Conservation (phyloP, 192 early-diverging fungal genomes). For the Coemansia sp. region DNA sequence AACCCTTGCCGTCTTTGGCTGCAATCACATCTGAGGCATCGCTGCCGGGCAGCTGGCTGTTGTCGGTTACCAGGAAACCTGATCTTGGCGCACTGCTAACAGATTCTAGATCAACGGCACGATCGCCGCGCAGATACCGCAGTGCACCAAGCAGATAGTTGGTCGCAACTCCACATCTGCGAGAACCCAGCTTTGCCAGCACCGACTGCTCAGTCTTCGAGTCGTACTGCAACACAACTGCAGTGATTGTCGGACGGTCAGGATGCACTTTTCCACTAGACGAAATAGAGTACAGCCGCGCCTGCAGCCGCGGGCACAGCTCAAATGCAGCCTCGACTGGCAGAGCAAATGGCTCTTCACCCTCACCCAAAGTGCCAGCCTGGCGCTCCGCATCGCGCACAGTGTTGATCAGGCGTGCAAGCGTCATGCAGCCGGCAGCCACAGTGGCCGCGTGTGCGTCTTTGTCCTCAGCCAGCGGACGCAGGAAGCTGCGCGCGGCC, state of each 20-base stretch:
- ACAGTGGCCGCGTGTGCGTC: conserved; percentile 65
- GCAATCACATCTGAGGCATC: conserved; percentile 28
- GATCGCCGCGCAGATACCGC: conserved; percentile 44
- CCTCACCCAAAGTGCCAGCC: conserved; percentile 18
- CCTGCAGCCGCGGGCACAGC: conserved; percentile 75
- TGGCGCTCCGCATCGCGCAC: conserved; percentile 57
- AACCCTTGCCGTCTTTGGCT: conserved; percentile 16
- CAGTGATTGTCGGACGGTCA: conserved; percentile 78
- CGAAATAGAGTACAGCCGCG: conserved; percentile 97
- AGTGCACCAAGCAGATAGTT: conserved; percentile 80
- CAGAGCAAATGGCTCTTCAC: conserved; percentile 55
- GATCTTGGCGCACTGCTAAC: conserved; percentile 7
- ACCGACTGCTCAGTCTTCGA: conserved; percentile 20
- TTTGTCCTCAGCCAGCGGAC: conserved; percentile 65
- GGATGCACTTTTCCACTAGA: conserved; percentile 80
- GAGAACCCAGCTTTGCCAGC: conserved; percentile 36
- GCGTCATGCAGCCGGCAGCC: conserved; percentile 63
- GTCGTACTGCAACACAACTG: conserved; percentile 81
- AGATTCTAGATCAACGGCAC: conserved; percentile 15
- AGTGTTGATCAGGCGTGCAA: conserved; percentile 74
- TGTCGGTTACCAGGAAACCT: conserved; percentile 18
- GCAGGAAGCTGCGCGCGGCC: conserved; percentile 56
- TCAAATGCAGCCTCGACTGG: conserved; percentile 85
- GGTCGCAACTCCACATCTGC: conserved; percentile 82
- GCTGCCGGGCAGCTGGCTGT: conserved; percentile 7